A percentile compares a stretch with the other conserved stretches of the same genome.
Evolutionary conservation across 805 yeast species (phyloP).

Genomic region (Candida ulmi): DNA sequence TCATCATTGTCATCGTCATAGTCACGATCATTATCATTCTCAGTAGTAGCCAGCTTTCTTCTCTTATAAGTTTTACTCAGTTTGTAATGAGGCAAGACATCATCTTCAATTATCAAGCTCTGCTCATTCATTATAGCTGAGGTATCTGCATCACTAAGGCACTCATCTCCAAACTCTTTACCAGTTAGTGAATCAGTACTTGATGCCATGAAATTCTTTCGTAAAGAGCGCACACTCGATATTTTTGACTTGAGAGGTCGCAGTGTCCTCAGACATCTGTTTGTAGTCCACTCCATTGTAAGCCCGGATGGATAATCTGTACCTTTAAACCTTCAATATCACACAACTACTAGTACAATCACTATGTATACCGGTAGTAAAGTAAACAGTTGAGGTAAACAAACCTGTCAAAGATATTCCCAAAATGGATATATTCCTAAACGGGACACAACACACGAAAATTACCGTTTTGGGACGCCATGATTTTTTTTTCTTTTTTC

Average conservation of each 20-base stretch:
- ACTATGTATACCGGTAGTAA: too few relatives aligned
- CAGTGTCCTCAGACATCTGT: slow-evolving; percentile 8
- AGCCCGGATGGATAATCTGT: too few relatives aligned
- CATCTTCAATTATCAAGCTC: neutral
- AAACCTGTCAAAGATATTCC: neutral
- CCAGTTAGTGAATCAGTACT: too few relatives aligned
- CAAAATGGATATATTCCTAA: neutral
- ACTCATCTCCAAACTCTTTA: neutral
- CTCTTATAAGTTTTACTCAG: neutral
- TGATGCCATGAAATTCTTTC: neutral
- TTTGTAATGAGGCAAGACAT: neutral
- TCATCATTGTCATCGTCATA: neutral
- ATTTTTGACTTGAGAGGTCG: slow-evolving; percentile 14
- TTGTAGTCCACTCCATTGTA: slow-evolving; percentile 5
- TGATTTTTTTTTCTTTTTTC: slow-evolving; percentile 3
- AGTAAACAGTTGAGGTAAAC: too few relatives aligned
- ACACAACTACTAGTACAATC: too few relatives aligned
- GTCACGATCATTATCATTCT: too few relatives aligned
- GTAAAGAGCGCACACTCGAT: slow-evolving; percentile 2
- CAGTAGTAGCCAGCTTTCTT: neutral
- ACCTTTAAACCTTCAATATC: too few relatives aligned
- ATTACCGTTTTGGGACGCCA: slow-evolving; percentile 1
- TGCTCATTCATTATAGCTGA: neutral
- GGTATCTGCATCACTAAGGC: neutral
- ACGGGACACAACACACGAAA: neutral